phyloP scores from a whole-genome alignment of 2,329 filamentous ascomycete genomes.

The Trichoderma sp. region DNA sequence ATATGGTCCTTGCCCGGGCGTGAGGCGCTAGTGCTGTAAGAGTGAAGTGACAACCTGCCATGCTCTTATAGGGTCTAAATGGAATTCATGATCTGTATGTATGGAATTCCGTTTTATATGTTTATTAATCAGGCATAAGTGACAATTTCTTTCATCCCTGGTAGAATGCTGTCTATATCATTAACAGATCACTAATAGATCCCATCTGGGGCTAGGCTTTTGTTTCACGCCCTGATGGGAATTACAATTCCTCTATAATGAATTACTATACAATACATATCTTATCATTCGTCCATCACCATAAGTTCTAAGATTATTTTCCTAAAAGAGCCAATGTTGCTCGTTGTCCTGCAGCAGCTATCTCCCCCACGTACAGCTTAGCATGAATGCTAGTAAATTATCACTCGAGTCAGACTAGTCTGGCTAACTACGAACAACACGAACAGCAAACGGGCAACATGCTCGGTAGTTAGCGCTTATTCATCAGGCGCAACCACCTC shows the following conservation, averaged over 20 bases:
- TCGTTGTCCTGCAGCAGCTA: background rate
- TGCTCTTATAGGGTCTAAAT: background rate
- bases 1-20: background rate
- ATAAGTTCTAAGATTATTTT: background rate
- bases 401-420: background rate
- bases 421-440: background rate
- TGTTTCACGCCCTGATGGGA: background rate
- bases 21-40: background rate
- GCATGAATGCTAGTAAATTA: background rate
- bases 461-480: slow-evolving; percentile 1
- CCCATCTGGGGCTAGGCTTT: background rate
- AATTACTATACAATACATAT: background rate
- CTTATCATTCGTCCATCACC: background rate
- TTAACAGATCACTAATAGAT: background rate
- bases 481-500: background rate
- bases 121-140: background rate
- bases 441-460: background rate
- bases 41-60: background rate
- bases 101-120: background rate
- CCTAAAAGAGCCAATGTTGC: background rate
- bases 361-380: background rate
- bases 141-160: background rate
- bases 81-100: background rate
- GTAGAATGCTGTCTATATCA: background rate
- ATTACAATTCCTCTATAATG: background rate